Percentiles rank a stretch among this genome's conserved stretches.
Evolutionary conservation across 371 early-diverging fungal species (phyloP).

Genomic region (Neoconidiobolus thromboides): DNA sequence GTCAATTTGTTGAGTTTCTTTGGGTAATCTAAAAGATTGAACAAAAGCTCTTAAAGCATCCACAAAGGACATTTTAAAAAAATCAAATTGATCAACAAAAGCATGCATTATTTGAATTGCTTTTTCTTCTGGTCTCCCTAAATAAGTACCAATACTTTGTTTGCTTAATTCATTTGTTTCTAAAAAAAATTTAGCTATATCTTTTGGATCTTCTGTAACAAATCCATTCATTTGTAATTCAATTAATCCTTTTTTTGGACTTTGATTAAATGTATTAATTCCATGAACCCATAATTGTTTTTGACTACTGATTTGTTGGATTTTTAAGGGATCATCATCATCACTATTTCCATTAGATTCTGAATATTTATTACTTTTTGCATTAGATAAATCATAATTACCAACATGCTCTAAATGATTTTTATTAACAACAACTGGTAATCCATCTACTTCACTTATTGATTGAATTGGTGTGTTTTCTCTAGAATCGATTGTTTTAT

Average conservation of each 20-base stretch:
- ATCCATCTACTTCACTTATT: background rate
- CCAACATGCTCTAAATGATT: slow-evolving; percentile 4
- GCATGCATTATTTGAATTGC: slow-evolving; percentile 87
- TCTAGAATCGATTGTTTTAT: background rate
- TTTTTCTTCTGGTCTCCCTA: slow-evolving; percentile 73
- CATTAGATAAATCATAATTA: background rate
- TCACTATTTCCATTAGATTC: background rate
- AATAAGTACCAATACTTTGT: slow-evolving; percentile 78
- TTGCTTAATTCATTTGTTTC: slow-evolving; percentile 63
- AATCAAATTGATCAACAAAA: slow-evolving; percentile 83
- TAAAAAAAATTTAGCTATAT: slow-evolving; percentile 57
- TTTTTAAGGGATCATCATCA: background rate
- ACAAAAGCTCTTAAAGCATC: slow-evolving; percentile 77
- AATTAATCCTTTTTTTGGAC: slow-evolving; percentile 20
- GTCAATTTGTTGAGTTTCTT: slow-evolving; percentile 97
- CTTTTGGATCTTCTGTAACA: slow-evolving; percentile 30
- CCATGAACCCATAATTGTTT: background rate
- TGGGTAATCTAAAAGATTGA: slow-evolving; percentile 84
- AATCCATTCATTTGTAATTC: slow-evolving; percentile 40
- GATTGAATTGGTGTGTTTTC: background rate
- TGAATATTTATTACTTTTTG: background rate
- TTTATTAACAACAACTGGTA: slow-evolving; percentile 4
- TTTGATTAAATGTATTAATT: background rate
- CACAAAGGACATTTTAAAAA: slow-evolving; percentile 50
- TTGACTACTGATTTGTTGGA: background rate